A percentile compares a stretch with the other conserved stretches of the same genome.
Conservation (phyloP, 257 asterid genomes). For the Solanum chiquidenum region DNA sequence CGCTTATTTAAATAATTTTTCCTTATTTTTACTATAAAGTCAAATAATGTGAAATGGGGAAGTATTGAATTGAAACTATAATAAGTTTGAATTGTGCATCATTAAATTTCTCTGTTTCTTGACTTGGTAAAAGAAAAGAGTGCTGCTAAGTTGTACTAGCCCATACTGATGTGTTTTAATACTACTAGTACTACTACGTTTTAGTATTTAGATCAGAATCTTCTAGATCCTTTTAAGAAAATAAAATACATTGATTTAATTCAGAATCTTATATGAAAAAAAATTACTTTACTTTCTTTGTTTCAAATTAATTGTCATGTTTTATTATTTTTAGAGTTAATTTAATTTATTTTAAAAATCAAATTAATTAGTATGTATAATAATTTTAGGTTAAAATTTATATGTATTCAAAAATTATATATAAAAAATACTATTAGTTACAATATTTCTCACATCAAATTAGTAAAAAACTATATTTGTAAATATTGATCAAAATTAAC, state of each 20-base stretch:
- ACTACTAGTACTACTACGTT: not conserved
- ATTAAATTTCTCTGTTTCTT: not conserved
- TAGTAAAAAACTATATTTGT: not conserved
- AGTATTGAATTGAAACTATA: not conserved
- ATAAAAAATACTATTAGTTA: accelerated
- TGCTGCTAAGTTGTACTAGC: not conserved
- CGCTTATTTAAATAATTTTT: no score
- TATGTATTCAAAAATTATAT: not conserved
- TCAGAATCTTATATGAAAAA: not conserved
- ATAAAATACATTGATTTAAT: not conserved
- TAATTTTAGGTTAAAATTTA: not conserved
- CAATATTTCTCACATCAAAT: not conserved
- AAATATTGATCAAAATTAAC: not conserved
- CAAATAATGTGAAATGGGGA: not conserved
- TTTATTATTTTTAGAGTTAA: not conserved
- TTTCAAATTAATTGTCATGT: not conserved
- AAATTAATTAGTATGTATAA: not conserved
- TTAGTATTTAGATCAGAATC: not conserved
- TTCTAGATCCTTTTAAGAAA: not conserved
- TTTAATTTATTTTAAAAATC: not conserved
- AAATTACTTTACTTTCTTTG: not conserved
- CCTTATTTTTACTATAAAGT: not conserved
- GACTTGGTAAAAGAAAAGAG: not conserved
- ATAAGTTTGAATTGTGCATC: not conserved
- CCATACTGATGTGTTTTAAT: not conserved